Evolutionary conservation across 495 filamentous ascomycete genomes (phyloP), one percentile per base, ranked within the genome.

Genomic region (Neurospora sp.): DNA sequence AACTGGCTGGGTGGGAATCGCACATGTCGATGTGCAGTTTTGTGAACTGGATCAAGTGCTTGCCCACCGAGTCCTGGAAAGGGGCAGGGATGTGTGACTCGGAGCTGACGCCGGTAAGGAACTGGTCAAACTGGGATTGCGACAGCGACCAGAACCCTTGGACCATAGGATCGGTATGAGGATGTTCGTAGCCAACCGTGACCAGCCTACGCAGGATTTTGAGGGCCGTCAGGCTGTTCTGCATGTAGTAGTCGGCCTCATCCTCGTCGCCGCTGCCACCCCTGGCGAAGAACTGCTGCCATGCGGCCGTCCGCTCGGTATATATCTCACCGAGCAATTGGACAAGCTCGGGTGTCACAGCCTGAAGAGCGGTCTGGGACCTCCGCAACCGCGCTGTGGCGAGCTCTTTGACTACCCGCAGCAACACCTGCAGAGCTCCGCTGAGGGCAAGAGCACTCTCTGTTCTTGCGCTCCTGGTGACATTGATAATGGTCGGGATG

Each of bases 1-100:
- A 98, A 38, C 92, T 90, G 6, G 90, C 90, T 11, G 94, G 90
- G 77, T 95, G 93, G 12, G 81, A 79, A 70, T 85, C 85, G 5
- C 91, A 88, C 91, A 98, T 95, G 48, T 94, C 89, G 31, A 96
- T 84, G 80, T 98, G 94, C 10, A 98, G 85, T 82, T 99, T 98
- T 12, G 95, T 90, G 69, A 97, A 89, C 79, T 97, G 95, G 70
- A 96, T 78, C 9, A 96, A 83, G 74, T 98, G 95, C 76, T 94
- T 94, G 75, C 92, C 92, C n/a, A 96, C 82, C 39, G 90, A 75
- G 35, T 83, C 83, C 70, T 83, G 80, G 16, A 83, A 85, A 1
- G 81, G 77, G 5, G 80, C 78, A 11, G 88, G 78, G n/a, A 85
- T 81, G 72, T 84, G 79, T 72, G 85, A 84, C 38, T 87, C 84